Evolutionary conservation across 2,329 filamentous ascomycete genomes (phyloP).

Genomic region (Cercospora brassicicola): DNA sequence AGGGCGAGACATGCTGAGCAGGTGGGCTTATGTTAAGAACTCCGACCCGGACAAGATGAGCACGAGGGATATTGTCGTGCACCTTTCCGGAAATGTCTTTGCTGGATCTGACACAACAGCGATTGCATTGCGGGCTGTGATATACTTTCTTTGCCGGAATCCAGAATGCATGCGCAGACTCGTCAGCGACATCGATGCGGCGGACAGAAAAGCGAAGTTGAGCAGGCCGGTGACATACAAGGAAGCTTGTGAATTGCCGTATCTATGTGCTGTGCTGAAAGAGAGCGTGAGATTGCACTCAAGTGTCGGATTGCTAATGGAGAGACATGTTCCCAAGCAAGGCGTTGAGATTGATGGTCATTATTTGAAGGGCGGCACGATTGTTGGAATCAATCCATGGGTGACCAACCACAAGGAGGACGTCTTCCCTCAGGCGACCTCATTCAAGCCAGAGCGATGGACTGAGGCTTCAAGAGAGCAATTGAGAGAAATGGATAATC

Average conservation of each 20-base stretch:
- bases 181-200: not conserved
- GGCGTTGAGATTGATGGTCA: slow-evolving; percentile 29
- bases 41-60: not conserved
- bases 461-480: slow-evolving; percentile 18
- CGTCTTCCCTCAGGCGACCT: slow-evolving; percentile 36
- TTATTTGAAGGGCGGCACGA: slow-evolving; percentile 36
- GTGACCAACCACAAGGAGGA: slow-evolving; percentile 35
- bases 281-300: slow-evolving; percentile 48
- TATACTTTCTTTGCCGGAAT: slow-evolving; percentile 4
- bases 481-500: not conserved
- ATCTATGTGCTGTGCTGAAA: slow-evolving; percentile 46
- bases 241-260: slow-evolving; percentile 41
- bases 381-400: slow-evolving; percentile 38
- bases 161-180: slow-evolving; percentile 3
- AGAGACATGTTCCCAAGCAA: slow-evolving; percentile 3
- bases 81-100: not conserved
- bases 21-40: not conserved
- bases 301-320: slow-evolving; percentile 42
- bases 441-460: slow-evolving; percentile 40
- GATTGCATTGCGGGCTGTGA: not conserved
- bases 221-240: slow-evolving; percentile 18
- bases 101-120: slow-evolving; percentile 12
- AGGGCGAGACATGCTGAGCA: not conserved
- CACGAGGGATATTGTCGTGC: not conserved
- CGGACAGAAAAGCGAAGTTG: not conserved